A percentile compares a stretch with the other conserved stretches of the same genome.
Conservation (phyloP, 2,329 filamentous ascomycete genomes). For the Sclerotinia nivalis region DNA sequence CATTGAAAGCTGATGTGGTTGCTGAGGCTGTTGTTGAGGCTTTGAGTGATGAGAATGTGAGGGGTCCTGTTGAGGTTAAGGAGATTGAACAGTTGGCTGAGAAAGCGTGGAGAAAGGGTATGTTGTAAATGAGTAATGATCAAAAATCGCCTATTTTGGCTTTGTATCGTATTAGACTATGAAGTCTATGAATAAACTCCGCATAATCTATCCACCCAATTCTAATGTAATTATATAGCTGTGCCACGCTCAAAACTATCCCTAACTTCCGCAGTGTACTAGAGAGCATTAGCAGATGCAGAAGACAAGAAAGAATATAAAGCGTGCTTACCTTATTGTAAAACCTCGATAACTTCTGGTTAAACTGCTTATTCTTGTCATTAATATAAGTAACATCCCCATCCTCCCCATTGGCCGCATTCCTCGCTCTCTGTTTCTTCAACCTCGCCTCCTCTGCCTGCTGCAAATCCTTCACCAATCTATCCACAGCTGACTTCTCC, state of each 20-base stretch:
- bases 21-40: constrained; percentile 89
- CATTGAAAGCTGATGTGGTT: constrained; percentile 82
- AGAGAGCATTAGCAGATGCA: constrained; percentile 33
- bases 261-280: constrained; percentile 92
- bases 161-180: constrained; percentile 31
- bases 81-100: constrained; percentile 80
- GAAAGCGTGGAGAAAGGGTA: constrained; percentile 83
- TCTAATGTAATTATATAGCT: constrained; percentile 65
- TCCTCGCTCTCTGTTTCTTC: constrained; percentile 82
- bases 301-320: neutral
- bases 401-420: constrained; percentile 76
- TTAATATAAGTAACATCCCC: constrained; percentile 98
- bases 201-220: constrained; percentile 19
- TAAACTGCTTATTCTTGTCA: constrained; percentile 99
- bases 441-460: constrained; percentile 85
- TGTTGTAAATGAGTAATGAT: constrained; percentile 62
- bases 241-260: constrained; percentile 98
- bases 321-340: constrained; percentile 74
- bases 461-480: constrained; percentile 79
- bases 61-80: constrained; percentile 74
- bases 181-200: constrained; percentile 25
- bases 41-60: constrained; percentile 69
- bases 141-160: constrained; percentile 27
- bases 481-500: constrained; percentile 81
- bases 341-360: constrained; percentile 92